These are phyloP conservation scores for Phytophthora podocarpi DNA, from an alignment of 352 stramenopile genomes.

Conservation along the genomic window DNA sequence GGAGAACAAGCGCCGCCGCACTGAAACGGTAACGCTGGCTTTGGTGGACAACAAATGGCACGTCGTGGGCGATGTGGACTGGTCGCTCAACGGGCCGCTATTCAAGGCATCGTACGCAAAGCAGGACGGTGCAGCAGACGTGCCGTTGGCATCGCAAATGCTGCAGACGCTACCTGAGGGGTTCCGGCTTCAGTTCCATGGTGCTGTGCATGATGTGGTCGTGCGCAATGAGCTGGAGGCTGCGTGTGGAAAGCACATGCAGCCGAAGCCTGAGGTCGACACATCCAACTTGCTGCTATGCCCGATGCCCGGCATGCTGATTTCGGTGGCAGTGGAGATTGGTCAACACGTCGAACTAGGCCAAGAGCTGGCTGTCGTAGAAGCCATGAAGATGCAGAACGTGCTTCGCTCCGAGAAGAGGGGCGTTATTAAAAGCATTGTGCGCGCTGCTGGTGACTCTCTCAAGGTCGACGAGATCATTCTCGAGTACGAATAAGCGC, in stretches of 20 bases:
- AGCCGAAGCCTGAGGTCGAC: slow-evolving; percentile 90
- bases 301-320: slow-evolving; percentile 95
- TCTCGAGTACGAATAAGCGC: slow-evolving; percentile 88
- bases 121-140: slow-evolving; percentile 27
- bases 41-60: slow-evolving; percentile 55
- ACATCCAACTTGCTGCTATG: slow-evolving; percentile 91
- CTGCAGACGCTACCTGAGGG: slow-evolving; percentile 66
- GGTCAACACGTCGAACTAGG: slow-evolving; percentile 94
- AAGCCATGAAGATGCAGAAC: slow-evolving; percentile 99
- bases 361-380: slow-evolving; percentile 94
- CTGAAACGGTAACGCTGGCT: slow-evolving; percentile 40
- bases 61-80: slow-evolving; percentile 58
- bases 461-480: slow-evolving; percentile 93
- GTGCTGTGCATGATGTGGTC: slow-evolving; percentile 87
- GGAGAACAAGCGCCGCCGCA: slow-evolving; percentile 40
- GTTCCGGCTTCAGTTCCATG: slow-evolving; percentile 86
- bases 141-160: slow-evolving; percentile 61
- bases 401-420: slow-evolving; percentile 92
- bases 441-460: slow-evolving; percentile 80
- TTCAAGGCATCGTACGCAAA: slow-evolving; percentile 54
- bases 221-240: slow-evolving; percentile 91
- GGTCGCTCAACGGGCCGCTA: slow-evolving; percentile 62
- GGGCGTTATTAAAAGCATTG: slow-evolving; percentile 88
- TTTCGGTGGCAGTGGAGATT: slow-evolving; percentile 81
- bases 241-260: slow-evolving; percentile 88